These are phyloP conservation scores for Alternaria atra DNA, from an alignment of 2,329 filamentous ascomycete genomes.

Conservation along the genomic window DNA sequence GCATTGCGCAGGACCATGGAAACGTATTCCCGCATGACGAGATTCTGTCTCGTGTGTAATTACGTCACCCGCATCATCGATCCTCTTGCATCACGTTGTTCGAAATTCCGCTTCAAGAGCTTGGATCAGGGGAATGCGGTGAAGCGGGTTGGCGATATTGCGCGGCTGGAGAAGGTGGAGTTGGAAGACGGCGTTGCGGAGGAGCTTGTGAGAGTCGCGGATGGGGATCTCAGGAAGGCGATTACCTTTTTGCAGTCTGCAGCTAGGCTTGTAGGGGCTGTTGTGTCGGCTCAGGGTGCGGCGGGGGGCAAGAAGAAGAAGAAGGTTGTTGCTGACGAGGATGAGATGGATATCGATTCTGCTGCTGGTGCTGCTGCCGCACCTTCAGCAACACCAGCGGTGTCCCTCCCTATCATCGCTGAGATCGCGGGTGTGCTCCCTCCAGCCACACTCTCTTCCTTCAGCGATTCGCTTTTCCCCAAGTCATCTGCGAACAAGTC, in stretches of 20 bases:
- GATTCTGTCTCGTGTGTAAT: slow-evolving; percentile 98
- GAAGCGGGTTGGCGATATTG: slow-evolving; percentile 82
- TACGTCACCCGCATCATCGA: slow-evolving; percentile 99
- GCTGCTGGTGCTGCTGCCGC: background rate
- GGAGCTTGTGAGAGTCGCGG: slow-evolving; percentile 83
- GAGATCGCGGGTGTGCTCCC: slow-evolving; percentile 98
- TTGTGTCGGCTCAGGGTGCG: slow-evolving; percentile 34
- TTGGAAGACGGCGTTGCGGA: slow-evolving; percentile 83
- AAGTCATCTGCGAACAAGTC: slow-evolving; percentile 51
- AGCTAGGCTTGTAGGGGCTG: slow-evolving; percentile 82
- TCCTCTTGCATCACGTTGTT: slow-evolving; percentile 89
- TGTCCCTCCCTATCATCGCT: slow-evolving; percentile 80
- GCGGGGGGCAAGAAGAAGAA: slow-evolving; percentile 52
- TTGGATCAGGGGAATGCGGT: slow-evolving; percentile 87
- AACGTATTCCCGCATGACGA: slow-evolving; percentile 93
- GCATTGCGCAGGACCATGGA: slow-evolving; percentile 97
- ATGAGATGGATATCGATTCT: slow-evolving; percentile 61
- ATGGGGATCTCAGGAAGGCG: slow-evolving; percentile 93
- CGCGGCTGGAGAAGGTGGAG: slow-evolving; percentile 76
- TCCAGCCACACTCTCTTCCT: slow-evolving; percentile 70
- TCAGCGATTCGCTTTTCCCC: slow-evolving; percentile 81
- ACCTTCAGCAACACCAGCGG: slow-evolving; percentile 19
- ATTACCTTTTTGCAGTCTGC: slow-evolving; percentile 97
- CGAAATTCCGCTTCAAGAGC: slow-evolving; percentile 97
- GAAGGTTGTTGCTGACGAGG: slow-evolving; percentile 59